These are phyloP conservation scores for Perkinsus olseni DNA, from an alignment of 169 alveolate genomes.

Conservation along the genomic window DNA sequence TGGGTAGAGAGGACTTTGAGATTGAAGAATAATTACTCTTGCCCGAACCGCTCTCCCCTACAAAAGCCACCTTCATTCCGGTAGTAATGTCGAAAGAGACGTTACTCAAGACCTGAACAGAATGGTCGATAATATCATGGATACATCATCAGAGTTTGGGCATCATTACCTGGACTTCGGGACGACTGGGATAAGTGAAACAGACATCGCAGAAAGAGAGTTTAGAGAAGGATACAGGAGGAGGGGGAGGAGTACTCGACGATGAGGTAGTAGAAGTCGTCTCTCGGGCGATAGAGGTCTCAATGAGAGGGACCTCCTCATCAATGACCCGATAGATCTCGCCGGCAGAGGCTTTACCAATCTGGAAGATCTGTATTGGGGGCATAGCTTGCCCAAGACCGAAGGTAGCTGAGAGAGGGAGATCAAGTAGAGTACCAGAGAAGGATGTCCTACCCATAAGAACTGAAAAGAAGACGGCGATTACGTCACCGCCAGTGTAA, in stretches of 20 bases:
- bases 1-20: neutral
- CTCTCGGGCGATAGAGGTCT: neutral
- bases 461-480: neutral
- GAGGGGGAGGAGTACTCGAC: neutral
- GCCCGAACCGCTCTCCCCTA: slow-evolving; percentile 93
- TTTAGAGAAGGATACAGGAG: neutral
- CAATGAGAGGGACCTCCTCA: neutral
- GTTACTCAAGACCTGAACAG: neutral
- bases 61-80: slow-evolving; percentile 77
- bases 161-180: neutral
- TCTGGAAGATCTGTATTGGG: neutral
- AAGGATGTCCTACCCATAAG: neutral
- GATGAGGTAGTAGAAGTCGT: neutral
- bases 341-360: neutral
- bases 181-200: neutral
- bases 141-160: no score
- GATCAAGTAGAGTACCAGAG: neutral
- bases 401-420: neutral
- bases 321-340: neutral
- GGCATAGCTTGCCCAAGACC: neutral
- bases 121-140: neutral
- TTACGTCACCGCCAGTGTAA: neutral
- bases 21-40: slow-evolving; percentile 49
- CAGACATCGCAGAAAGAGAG: neutral
- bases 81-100: slow-evolving; percentile 45